Base-by-base conservation (phyloP, 2,329 filamentous ascomycete genomes). In the Knufia fluminis region DNA sequence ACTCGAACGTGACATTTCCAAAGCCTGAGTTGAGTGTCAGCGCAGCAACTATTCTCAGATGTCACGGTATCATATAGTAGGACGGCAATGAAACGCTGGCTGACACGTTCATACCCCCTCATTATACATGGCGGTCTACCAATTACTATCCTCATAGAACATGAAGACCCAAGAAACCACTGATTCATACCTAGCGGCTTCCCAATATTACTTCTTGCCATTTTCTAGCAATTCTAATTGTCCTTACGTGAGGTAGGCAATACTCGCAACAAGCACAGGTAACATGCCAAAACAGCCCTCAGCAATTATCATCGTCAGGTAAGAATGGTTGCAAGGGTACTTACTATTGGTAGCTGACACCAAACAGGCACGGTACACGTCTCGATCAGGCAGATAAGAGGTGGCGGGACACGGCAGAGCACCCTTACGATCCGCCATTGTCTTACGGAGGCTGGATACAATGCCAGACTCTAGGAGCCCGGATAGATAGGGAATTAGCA, bases 381-480 rank as follows among this genome's bases (percentile, higher is more conserved):
- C 83, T 98, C 51, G 92, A 98, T 66, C 88, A 88, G 49, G 89
- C 90, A 54, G 90, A 98, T 74, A 89, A 90, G 65, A 81, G 87
- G 66, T 98, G 92, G 92, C 88, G 96, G 66, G 77, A 95, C 48
- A 85, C 86, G 24, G 95, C 92, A 4, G 86, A 90, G 1, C 90
- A 88, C 4, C 92, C 92, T 1, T 98, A 97, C 72, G 91, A 98
- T 58, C 87, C 92, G 57, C 92, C 92, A 44, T 75, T 98, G 51
- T 95, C 90, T 2, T 97, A 96, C 64, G 86, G 87, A 58, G 92
- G 92, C 56, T 96, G 92, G 85, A 79, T 83, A 12, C 92, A 97
- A 67, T 83, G 86, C 48, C 82, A 85, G 59, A 80, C 83, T 3
- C 78, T 96, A 20, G 92, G 92, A 14, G 76, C 82, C 53, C 82